Conservation (phyloP, 2,329 filamentous ascomycete species). For the Sarocladium strictum region DNA sequence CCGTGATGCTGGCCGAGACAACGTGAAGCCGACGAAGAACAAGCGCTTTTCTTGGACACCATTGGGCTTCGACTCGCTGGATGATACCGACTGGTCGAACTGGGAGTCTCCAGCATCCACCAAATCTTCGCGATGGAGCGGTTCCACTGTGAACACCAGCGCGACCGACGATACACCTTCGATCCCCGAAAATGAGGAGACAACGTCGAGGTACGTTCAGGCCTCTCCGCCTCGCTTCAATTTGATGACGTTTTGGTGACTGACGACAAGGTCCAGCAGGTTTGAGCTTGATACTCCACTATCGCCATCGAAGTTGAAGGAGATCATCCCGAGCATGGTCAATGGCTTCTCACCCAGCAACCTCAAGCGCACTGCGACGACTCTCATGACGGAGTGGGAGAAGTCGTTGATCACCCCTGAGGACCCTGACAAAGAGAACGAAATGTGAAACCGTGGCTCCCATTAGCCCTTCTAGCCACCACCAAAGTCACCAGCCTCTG, state of each 20-base stretch:
- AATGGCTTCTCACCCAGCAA: slow-evolving; percentile 69
- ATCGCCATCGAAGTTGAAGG: slow-evolving; percentile 37
- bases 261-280: background rate
- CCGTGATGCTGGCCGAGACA: slow-evolving; percentile 16
- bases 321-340: slow-evolving; percentile 63
- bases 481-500: background rate
- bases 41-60: slow-evolving; percentile 58
- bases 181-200: slow-evolving; percentile 42
- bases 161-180: slow-evolving; percentile 36
- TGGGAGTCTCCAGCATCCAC: slow-evolving; percentile 54
- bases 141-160: slow-evolving; percentile 45
- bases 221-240: background rate
- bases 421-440: slow-evolving; percentile 26
- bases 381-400: slow-evolving; percentile 89
- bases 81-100: slow-evolving; percentile 59
- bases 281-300: background rate
- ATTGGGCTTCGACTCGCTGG: slow-evolving; percentile 48
- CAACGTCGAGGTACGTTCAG: slow-evolving; percentile 37
- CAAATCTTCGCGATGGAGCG: slow-evolving; percentile 58
- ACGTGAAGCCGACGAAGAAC: slow-evolving; percentile 32
- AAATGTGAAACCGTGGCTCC: background rate
- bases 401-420: slow-evolving; percentile 38
- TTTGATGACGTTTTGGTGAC: background rate
- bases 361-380: slow-evolving; percentile 75
- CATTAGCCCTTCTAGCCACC: background rate